A percentile compares a stretch with the other conserved stretches of the same genome.
Conservation (phyloP, 2,329 filamentous ascomycete genomes). For the Rutstroemia sp. region DNA sequence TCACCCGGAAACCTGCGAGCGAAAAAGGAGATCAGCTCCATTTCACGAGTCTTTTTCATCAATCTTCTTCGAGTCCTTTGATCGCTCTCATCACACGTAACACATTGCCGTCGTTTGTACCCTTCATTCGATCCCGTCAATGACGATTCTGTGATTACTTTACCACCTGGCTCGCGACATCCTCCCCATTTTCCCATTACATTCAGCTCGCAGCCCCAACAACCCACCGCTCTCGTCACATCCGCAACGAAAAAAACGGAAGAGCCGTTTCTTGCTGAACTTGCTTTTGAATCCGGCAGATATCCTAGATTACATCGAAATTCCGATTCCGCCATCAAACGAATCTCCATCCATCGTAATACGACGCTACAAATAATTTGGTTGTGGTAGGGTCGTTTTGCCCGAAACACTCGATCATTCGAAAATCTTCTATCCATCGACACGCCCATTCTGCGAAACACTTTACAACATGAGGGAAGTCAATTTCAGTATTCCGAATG, state of each 20-base stretch:
- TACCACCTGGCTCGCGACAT: neutral
- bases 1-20: neutral
- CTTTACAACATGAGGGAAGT: conserved; percentile 85
- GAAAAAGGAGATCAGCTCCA: too few species aligned
- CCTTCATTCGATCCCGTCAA: conserved; percentile 11
- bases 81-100: conserved; percentile 5
- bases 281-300: neutral
- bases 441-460: conserved; percentile 2
- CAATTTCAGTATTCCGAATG: conserved; percentile 98
- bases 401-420: conserved; percentile 16
- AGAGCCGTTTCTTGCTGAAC: neutral
- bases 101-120: conserved; percentile 14
- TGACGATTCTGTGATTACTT: conserved; percentile 12
- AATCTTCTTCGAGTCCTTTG: neutral
- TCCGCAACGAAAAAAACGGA: neutral
- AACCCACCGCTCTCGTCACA: neutral
- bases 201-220: neutral
- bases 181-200: neutral
- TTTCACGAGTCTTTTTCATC: neutral
- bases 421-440: neutral
- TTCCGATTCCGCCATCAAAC: neutral
- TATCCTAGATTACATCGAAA: neutral
- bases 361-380: neutral
- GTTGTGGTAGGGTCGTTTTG: conserved; percentile 8
- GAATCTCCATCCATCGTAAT: neutral